Evolutionary conservation across 83 land plant genomes (phyloP).

Genomic region (Isoetes engelmannii): DNA sequence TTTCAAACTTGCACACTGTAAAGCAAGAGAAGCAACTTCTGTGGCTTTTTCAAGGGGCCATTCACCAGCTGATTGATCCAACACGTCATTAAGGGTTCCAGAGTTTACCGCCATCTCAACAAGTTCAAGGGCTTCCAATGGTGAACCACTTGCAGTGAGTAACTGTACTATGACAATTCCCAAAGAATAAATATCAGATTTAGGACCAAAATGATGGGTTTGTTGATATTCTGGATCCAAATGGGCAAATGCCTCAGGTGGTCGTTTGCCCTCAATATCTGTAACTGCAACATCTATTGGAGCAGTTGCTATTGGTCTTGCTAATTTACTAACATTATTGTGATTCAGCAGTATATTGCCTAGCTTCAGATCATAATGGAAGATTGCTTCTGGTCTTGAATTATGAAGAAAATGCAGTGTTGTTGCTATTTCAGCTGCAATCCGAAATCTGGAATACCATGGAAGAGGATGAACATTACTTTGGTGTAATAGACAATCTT

Average conservation of each 20-base stretch:
- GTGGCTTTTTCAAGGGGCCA: slow-evolving; percentile 61
- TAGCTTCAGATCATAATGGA: slow-evolving; percentile 58
- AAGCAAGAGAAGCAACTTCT: slow-evolving; percentile 40
- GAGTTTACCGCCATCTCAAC: slow-evolving; percentile 46
- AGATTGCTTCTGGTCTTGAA: slow-evolving; percentile 50
- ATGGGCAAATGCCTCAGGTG: slow-evolving; percentile 58
- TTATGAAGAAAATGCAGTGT: slow-evolving; percentile 49
- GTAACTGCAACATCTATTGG: slow-evolving; percentile 12
- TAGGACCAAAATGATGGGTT: slow-evolving; percentile 49
- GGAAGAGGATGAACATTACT: slow-evolving; percentile 36
- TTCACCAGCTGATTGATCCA: slow-evolving; percentile 43
- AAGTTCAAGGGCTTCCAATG: slow-evolving; percentile 48
- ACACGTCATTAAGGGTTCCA: slow-evolving; percentile 34
- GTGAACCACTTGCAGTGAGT: slow-evolving; percentile 36
- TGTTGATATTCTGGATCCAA: slow-evolving; percentile 69
- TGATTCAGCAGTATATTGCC: slow-evolving; percentile 50
- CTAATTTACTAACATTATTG: slow-evolving; percentile 32
- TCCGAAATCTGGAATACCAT: slow-evolving; percentile 44
- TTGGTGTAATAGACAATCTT: slow-evolving; percentile 27
- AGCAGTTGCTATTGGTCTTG: no score
- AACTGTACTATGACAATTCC: slow-evolving; percentile 53
- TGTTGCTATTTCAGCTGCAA: slow-evolving; percentile 40
- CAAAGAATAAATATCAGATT: slow-evolving; percentile 56
- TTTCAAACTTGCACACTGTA: slow-evolving; percentile 49
- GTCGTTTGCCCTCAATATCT: slow-evolving; percentile 32